Conservation (phyloP, 306 rosid species). For the Herpetospermum pedunculosum region DNA sequence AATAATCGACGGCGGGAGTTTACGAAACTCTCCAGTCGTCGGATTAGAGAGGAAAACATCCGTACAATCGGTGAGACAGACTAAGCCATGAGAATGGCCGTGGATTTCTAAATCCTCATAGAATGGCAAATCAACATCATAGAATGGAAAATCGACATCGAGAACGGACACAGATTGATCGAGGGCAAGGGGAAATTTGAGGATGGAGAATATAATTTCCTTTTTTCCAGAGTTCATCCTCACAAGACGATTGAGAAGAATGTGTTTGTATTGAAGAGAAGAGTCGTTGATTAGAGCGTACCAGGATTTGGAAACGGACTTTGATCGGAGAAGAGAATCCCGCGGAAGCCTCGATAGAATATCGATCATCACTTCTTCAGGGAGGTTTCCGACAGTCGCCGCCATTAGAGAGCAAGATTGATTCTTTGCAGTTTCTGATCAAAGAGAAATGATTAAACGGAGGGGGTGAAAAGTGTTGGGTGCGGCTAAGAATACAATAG, state of each 20-base stretch:
- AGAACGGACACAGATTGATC: background rate
- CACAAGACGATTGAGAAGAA: background rate
- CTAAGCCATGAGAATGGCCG: background rate
- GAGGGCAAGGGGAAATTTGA: background rate
- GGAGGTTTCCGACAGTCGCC: background rate
- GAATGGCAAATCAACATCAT: background rate
- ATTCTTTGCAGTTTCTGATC: too few species aligned
- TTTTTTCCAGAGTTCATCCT: background rate
- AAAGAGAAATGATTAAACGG: too few species aligned
- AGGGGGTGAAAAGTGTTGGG: too few species aligned
- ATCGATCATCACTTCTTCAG: background rate
- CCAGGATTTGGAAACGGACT: background rate
- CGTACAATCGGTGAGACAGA: background rate
- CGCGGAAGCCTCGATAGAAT: background rate
- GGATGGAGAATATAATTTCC: background rate
- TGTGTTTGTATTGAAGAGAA: background rate
- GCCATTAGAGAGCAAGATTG: background rate
- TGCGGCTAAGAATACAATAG: too few species aligned
- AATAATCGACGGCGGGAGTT: background rate
- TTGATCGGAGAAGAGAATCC: background rate
- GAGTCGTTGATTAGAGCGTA: background rate
- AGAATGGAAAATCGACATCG: too few species aligned
- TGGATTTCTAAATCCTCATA: background rate
- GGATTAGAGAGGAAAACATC: background rate
- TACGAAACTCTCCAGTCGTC: background rate